Percentiles rank a stretch among this genome's conserved stretches.
phyloP scores from a whole-genome alignment of 78 protist species.

The Dictyostelium firmibasis region DNA sequence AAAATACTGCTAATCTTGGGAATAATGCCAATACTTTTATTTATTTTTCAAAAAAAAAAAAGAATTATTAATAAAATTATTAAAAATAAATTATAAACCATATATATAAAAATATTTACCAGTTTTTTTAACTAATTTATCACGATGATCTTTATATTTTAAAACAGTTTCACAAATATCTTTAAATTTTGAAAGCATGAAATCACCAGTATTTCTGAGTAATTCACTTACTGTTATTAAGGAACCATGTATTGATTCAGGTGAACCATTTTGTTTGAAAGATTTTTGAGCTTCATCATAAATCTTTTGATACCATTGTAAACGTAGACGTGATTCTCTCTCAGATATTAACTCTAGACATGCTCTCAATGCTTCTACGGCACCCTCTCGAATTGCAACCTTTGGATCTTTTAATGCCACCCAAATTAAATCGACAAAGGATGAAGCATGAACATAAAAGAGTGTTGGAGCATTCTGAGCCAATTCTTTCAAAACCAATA shows the following conservation, averaged over 20 bases:
- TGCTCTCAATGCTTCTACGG: conserved; percentile 74
- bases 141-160: conserved; percentile 64
- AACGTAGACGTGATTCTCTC: conserved; percentile 59
- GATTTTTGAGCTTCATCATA: conserved; percentile 78
- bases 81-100: neutral
- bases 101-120: conserved; percentile 37
- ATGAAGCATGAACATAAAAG: conserved; percentile 61
- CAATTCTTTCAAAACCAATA: conserved; percentile 68
- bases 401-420: conserved; percentile 67
- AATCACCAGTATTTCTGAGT: conserved; percentile 73
- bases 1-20: conserved; percentile 74
- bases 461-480: conserved; percentile 84
- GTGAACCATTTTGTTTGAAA: conserved; percentile 49
- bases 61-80: neutral
- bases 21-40: conserved; percentile 42
- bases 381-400: conserved; percentile 63
- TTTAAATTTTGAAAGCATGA: conserved; percentile 45
- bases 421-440: conserved; percentile 76
- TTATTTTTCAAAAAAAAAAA: neutral
- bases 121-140: conserved; percentile 72
- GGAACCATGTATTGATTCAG: conserved; percentile 73
- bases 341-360: conserved; percentile 64
- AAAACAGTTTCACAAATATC: conserved; percentile 71
- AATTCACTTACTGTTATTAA: conserved; percentile 51
- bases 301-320: conserved; percentile 78